A percentile compares a stretch with the other conserved stretches of the same genome.
Conservation (phyloP, 2,329 filamentous ascomycete genomes). For the Calonectria fujianensis region DNA sequence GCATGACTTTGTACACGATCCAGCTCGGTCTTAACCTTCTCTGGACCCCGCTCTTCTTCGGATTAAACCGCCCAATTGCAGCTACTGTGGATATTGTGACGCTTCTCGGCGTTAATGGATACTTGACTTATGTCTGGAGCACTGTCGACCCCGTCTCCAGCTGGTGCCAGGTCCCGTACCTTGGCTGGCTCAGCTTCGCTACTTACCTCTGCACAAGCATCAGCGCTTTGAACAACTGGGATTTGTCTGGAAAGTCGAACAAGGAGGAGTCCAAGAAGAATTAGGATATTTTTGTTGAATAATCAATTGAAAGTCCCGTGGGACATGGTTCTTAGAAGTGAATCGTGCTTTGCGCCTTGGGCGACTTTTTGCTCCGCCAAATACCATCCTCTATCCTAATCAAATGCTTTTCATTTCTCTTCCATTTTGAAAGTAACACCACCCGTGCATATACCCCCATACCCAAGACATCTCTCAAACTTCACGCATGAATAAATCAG, state of each 20-base stretch:
- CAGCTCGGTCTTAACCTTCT: conserved; percentile 90
- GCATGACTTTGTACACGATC: conserved; percentile 87
- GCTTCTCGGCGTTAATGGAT: conserved; percentile 82
- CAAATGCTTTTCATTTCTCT: background rate
- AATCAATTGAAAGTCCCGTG: conserved; percentile 41
- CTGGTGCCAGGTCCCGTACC: conserved; percentile 86
- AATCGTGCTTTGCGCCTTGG: background rate
- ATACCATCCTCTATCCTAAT: conserved; percentile 6
- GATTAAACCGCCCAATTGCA: conserved; percentile 81
- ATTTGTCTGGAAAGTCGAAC: conserved; percentile 64
- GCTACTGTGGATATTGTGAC: conserved; percentile 85
- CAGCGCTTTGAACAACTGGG: conserved; percentile 82
- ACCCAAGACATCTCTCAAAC: background rate
- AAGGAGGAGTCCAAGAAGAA: conserved; percentile 51
- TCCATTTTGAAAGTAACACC: background rate
- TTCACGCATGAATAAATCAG: background rate
- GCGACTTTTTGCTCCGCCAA: background rate
- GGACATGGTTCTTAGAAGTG: background rate
- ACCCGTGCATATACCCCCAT: background rate
- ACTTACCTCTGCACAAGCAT: conserved; percentile 86
- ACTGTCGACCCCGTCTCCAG: conserved; percentile 83
- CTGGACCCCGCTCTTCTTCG: conserved; percentile 97
- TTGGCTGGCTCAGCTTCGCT: conserved; percentile 91
- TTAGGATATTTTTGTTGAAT: conserved; percentile 45
- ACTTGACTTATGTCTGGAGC: conserved; percentile 85